Evolutionary conservation across 2,329 filamentous ascomycete species (phyloP), one percentile per base, ranked within the genome.

Genomic region (Pseudocercospora eumusae): DNA sequence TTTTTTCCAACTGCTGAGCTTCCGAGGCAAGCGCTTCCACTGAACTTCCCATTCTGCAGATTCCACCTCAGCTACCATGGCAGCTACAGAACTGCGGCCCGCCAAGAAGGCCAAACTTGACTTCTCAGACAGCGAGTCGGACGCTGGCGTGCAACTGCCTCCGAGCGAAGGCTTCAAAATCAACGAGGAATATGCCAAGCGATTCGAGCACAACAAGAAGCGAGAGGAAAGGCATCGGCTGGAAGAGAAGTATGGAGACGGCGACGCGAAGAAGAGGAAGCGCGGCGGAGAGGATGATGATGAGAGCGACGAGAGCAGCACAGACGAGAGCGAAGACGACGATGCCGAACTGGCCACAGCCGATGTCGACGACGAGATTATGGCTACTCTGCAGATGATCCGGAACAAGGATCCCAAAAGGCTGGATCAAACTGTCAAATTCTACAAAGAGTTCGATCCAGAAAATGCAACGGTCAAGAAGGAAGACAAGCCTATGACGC

Each of bases 191-290:
- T 99, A 88, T 76, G 95, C 95, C 47, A 86, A 85, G 69, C 84
- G 91, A 44, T 98, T 96, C 71, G 95, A 99, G 76, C 85, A 98
- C 79, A 99, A 99, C 80, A 97, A 98, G 81, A 96, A 96, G 80
- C 86, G 93, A 61, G 93, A 96, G 74, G 95, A 99, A 75, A 80
- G 87, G 66, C 88, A 92, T 15, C 83, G 85, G 73, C 76, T 98
- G 74, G 92, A 98, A 77, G 90, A 96, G 71, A 98, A 96, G 78
- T 92, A 89, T 76, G 85, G 84, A 67, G 84, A 84, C 65, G 69
- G 50, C 18, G 84, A 84, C 66, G 49, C 56, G 9, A 61, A 52
- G 31, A 68, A 66, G 58, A 57, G 68, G 13, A 67, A 69, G 28
- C 57, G 66, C 13, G 79, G 78, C 59, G 78, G 72, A 36, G 76